phyloP scores from a whole-genome alignment of 2,329 filamentous ascomycete genomes.

The Fusarium sacchari region DNA sequence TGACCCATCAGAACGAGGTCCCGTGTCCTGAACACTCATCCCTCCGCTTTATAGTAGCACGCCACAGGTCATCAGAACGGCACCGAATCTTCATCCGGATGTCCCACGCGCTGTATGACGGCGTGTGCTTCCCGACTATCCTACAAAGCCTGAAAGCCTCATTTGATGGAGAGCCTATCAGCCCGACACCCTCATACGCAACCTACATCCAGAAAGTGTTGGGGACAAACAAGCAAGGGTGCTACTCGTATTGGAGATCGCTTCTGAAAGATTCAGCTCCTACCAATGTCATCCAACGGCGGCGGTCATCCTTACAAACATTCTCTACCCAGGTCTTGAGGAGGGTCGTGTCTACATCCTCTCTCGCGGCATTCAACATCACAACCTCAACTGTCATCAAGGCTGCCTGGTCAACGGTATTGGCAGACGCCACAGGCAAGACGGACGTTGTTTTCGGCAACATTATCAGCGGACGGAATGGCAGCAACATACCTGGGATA shows the following conservation, averaged over 20 bases:
- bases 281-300: conserved; percentile 3
- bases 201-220: conserved; percentile 6
- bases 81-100: conserved; percentile 28
- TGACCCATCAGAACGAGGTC: not conserved
- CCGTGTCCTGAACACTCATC: not conserved
- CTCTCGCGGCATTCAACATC: conserved; percentile 30
- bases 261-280: conserved; percentile 14
- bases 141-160: conserved; percentile 6
- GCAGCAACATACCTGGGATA: conserved; percentile 1
- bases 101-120: conserved; percentile 33
- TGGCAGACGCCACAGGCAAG: conserved; percentile 50
- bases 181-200: not conserved
- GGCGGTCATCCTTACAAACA: not conserved
- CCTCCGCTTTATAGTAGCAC: conserved; percentile 13
- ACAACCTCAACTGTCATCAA: conserved; percentile 54
- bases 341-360: conserved; percentile 2
- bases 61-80: not conserved
- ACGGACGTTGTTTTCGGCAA: conserved; percentile 39
- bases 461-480: conserved; percentile 30
- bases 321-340: conserved; percentile 4
- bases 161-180: conserved; percentile 11
- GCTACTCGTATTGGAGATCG: conserved; percentile 20
- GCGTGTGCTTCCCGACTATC: conserved; percentile 24
- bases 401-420: conserved; percentile 55
- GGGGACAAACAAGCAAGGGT: not conserved